Conservation (phyloP, 805 yeast genomes). For the Cyberlindnera petersonii region DNA sequence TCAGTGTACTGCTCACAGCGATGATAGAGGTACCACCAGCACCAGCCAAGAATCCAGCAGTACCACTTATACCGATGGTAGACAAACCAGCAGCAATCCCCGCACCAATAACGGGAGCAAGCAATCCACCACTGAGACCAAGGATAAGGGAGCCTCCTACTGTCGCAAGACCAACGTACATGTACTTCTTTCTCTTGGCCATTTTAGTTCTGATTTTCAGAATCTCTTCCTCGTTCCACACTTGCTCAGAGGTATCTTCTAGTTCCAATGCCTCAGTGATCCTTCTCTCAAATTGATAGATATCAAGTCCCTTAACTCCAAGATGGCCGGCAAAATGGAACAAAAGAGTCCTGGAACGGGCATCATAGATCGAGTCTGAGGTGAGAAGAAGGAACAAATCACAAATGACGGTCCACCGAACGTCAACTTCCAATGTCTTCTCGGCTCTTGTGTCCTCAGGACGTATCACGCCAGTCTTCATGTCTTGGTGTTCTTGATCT, state of each 20-base stretch:
- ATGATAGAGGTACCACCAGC: slow-evolving; percentile 95
- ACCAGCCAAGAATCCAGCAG: slow-evolving; percentile 89
- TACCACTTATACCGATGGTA: slow-evolving; percentile 93
- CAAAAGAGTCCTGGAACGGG: slow-evolving; percentile 81
- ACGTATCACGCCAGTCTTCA: slow-evolving; percentile 5
- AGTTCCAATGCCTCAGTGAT: slow-evolving; percentile 87
- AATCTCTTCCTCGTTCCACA: slow-evolving; percentile 68
- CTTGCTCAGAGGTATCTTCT: slow-evolving; percentile 75
- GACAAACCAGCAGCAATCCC: slow-evolving; percentile 97
- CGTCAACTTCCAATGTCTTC: slow-evolving; percentile 56
- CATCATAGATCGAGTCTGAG: slow-evolving; percentile 82
- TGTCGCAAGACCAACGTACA: slow-evolving; percentile 92
- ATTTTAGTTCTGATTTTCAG: slow-evolving; percentile 68
- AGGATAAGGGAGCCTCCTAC: slow-evolving; percentile 92
- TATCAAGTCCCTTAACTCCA: slow-evolving; percentile 58
- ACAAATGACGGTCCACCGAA: slow-evolving; percentile 92
- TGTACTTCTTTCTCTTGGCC: slow-evolving; percentile 61
- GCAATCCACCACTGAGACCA: slow-evolving; percentile 90
- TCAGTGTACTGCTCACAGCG: slow-evolving; percentile 84
- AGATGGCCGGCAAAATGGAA: slow-evolving; percentile 61
- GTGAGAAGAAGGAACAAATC: slow-evolving; percentile 78
- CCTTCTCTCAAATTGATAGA: slow-evolving; percentile 84
- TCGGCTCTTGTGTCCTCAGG: slow-evolving; percentile 27
- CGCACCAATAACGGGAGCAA: slow-evolving; percentile 98
- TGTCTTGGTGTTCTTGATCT: slow-evolving; percentile 10